These are phyloP conservation scores for Aspergillus affinis DNA, from an alignment of 495 filamentous ascomycete species.

Conservation along the genomic window DNA sequence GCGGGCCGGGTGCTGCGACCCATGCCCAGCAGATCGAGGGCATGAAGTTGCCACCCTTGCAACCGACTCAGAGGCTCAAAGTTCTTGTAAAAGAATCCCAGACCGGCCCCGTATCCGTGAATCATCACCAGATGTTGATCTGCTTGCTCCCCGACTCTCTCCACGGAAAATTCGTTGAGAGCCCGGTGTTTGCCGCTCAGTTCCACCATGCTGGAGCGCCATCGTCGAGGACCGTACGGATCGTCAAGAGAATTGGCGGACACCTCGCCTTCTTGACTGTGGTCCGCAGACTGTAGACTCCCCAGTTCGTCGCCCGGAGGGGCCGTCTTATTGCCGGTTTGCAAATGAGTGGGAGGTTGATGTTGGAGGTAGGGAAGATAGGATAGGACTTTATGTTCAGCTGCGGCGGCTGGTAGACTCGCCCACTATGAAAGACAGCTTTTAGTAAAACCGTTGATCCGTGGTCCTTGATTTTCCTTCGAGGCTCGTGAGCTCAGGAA, in stretches of 20 bases:
- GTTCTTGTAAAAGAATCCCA: slow-evolving; percentile 98
- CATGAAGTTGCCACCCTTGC: slow-evolving; percentile 84
- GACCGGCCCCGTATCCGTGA: slow-evolving; percentile 92
- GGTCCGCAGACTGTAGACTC: slow-evolving; percentile 40
- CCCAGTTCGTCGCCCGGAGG: slow-evolving; percentile 40
- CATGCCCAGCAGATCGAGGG: slow-evolving; percentile 92
- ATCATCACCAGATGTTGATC: slow-evolving; percentile 93
- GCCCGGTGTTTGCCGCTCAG: slow-evolving; percentile 82
- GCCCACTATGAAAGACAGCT: slow-evolving; percentile 63
- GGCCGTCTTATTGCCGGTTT: slow-evolving; percentile 56
- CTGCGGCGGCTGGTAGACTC: slow-evolving; percentile 72
- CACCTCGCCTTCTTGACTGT: slow-evolving; percentile 39
- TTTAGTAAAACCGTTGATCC: slow-evolving; percentile 11
- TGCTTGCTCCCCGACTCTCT: slow-evolving; percentile 72
- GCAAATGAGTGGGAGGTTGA: slow-evolving; percentile 66
- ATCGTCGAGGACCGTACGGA: slow-evolving; percentile 81
- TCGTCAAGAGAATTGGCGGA: slow-evolving; percentile 58
- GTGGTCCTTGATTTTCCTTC: neutral
- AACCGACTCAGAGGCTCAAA: slow-evolving; percentile 80
- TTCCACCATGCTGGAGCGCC: slow-evolving; percentile 81
- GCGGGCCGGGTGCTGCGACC: slow-evolving; percentile 81
- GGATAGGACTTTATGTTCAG: slow-evolving; percentile 87
- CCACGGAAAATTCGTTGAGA: slow-evolving; percentile 90
- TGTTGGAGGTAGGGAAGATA: slow-evolving; percentile 82
- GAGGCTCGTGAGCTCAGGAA: slow-evolving; percentile 10